A percentile compares a stretch with the other conserved stretches of the same genome.
Conservation (phyloP, 148 eudicot species). For the Amaranthus hypochondriacus region DNA sequence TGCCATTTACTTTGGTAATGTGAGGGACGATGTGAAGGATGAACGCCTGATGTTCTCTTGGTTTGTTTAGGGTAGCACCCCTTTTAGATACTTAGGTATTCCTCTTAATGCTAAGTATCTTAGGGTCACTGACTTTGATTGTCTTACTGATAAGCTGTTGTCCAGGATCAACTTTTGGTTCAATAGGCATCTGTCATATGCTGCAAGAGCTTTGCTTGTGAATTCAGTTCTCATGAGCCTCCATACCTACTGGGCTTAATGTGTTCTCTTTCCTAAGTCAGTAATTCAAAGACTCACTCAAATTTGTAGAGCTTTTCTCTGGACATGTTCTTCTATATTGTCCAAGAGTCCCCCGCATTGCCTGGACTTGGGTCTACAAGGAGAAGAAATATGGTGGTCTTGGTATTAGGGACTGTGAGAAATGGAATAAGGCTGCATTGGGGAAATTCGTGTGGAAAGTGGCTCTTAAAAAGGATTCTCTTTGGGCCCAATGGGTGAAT, state of each 20-base stretch:
- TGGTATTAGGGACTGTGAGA: too few species aligned
- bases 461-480: too few species aligned
- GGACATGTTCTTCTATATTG: not conserved
- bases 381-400: too few species aligned
- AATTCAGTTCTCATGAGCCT: not conserved
- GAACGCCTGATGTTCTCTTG: not conserved
- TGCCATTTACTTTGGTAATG: not conserved
- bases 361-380: too few species aligned
- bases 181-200: not conserved
- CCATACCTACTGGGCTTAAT: not conserved
- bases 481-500: too few species aligned
- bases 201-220: not conserved
- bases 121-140: not conserved
- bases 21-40: not conserved
- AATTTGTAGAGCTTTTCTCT: not conserved
- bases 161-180: not conserved
- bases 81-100: not conserved
- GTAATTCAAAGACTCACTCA: not conserved
- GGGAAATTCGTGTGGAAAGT: too few species aligned
- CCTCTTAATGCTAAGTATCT: not conserved
- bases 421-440: too few species aligned
- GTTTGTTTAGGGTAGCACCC: not conserved
- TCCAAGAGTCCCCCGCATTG: too few species aligned
- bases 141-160: not conserved
- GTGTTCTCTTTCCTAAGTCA: not conserved